phyloP scores from a whole-genome alignment of 352 stramenopile species.

The Globisporangium polare region DNA sequence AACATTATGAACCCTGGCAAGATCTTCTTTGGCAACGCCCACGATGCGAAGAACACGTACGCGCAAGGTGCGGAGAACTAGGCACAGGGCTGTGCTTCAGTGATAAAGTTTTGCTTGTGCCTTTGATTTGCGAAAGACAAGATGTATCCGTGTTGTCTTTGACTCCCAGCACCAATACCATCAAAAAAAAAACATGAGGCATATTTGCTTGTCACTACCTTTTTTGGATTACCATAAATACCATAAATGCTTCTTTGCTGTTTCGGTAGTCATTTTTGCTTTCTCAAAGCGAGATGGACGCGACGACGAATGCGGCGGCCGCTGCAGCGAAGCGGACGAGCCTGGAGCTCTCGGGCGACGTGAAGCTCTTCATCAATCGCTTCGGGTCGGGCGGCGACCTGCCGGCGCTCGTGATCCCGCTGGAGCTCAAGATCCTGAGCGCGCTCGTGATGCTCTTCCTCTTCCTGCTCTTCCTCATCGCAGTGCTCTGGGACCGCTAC shows the following conservation, averaged over 20 bases:
- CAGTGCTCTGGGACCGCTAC: constrained; percentile 80
- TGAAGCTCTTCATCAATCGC: constrained; percentile 20
- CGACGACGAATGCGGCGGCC: constrained; percentile 14
- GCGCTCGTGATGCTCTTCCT: constrained; percentile 63
- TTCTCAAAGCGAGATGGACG: constrained; percentile 6
- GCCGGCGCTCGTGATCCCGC: constrained; percentile 29
- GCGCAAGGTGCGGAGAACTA: not conserved
- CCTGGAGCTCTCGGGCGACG: constrained; percentile 24
- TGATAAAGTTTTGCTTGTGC: too few species aligned
- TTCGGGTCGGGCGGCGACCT: constrained; percentile 20
- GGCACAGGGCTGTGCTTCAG: too few species aligned
- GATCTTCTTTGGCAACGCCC: constrained; percentile 79
- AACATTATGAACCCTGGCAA: constrained; percentile 98
- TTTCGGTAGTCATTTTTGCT: not conserved
- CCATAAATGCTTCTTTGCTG: not conserved
- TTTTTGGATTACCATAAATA: too few species aligned
- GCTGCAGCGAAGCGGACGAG: constrained; percentile 8
- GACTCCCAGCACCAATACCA: too few species aligned
- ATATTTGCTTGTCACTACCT: too few species aligned
- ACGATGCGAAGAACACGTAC: constrained; percentile 19
- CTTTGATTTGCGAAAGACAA: too few species aligned
- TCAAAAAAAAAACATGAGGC: too few species aligned
- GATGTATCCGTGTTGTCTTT: too few species aligned
- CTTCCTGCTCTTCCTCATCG: constrained; percentile 80
- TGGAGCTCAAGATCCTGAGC: constrained; percentile 72